phyloP scores from a whole-genome alignment of 257 asterid genomes.

The Plectranthus barbatus region DNA sequence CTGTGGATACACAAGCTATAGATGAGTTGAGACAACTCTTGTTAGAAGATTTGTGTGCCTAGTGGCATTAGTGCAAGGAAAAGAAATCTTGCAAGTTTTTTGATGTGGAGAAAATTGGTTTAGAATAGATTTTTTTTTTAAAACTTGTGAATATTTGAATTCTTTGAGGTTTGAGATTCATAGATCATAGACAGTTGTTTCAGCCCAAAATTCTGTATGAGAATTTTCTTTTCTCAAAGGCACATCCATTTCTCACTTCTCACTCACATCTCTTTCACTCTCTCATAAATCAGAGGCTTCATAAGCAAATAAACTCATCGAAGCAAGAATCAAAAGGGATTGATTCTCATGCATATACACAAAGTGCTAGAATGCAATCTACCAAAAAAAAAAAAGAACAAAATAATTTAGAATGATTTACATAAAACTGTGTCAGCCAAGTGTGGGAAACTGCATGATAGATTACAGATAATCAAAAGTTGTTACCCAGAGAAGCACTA shows the following conservation, averaged over 20 bases:
- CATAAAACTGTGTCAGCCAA: constrained; percentile 26
- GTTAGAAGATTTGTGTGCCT: neutral
- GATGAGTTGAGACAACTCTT: neutral
- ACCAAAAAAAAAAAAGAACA: constrained; percentile 19
- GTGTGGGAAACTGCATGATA: constrained; percentile 17
- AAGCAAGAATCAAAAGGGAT: constrained; percentile 9
- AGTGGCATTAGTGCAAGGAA: neutral
- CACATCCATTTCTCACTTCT: neutral
- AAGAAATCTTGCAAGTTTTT: neutral
- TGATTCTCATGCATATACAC: constrained; percentile 10
- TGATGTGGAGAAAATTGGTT: neutral
- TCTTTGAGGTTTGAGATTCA: constrained; percentile 4
- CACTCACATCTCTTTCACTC: neutral
- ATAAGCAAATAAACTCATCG: neutral
- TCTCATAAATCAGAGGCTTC: neutral
- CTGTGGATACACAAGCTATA: no score
- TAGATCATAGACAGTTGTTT: neutral
- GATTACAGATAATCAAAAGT: constrained; percentile 24
- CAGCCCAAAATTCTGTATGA: neutral
- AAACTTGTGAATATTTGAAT: constrained; percentile 3
- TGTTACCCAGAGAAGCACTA: constrained; percentile 20
- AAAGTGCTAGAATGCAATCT: constrained; percentile 12
- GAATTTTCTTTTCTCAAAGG: neutral
- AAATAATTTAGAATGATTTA: constrained; percentile 29
- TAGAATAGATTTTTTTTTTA: neutral